Conservation (phyloP, 495 filamentous ascomycete genomes). For the Neurospora sp. region DNA sequence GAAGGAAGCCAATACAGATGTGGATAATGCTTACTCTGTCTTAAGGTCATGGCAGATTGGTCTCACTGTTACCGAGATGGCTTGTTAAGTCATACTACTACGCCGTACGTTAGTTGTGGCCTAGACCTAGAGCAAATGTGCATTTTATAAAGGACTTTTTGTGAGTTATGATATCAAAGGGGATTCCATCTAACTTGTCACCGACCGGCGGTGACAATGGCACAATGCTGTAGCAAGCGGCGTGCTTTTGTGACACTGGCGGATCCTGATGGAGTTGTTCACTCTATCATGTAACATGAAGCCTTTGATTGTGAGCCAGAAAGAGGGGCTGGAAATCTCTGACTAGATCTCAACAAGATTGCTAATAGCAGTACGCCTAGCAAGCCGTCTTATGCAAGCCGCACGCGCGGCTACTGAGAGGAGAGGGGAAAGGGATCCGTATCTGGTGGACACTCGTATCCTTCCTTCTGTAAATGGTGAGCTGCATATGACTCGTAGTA, state of each 20-base stretch:
- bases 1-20: slow-evolving; percentile 2
- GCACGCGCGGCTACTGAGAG: neutral
- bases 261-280: slow-evolving; percentile 12
- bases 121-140: slow-evolving; percentile 9
- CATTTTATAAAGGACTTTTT: slow-evolving; percentile 14
- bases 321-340: slow-evolving; percentile 4
- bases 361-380: neutral
- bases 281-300: slow-evolving; percentile 1
- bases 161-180: slow-evolving; percentile 21
- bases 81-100: neutral
- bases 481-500: neutral
- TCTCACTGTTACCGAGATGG: slow-evolving; percentile 6
- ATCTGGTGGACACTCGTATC: neutral
- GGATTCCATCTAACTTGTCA: slow-evolving; percentile 6
- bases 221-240: slow-evolving; percentile 5
- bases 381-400: neutral
- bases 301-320: neutral
- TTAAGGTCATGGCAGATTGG: slow-evolving; percentile 2
- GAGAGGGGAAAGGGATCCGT: neutral
- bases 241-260: slow-evolving; percentile 9
- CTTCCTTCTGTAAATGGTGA: neutral
- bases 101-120: slow-evolving; percentile 1
- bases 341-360: neutral
- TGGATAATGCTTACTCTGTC: slow-evolving; percentile 1
- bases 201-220: neutral